Evolutionary conservation across 345 rosid genomes (phyloP), one percentile per base, ranked within the genome.

Genomic region (Eucalyptus regnans): DNA sequence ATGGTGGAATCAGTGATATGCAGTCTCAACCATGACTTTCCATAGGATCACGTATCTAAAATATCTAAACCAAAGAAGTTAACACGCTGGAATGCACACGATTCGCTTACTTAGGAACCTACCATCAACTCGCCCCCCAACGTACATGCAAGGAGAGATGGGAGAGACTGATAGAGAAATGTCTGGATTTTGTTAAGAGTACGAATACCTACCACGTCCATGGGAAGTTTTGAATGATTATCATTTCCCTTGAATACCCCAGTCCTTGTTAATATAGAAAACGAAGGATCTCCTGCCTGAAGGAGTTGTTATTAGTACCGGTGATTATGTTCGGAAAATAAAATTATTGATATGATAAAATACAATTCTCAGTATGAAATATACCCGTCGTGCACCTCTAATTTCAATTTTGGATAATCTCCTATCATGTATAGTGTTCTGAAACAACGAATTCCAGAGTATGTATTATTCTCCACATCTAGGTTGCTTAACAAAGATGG

Each of bases 181-280:
- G 41, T 58, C n/a, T 76, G 1, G 7, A 51, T 49, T 41, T 48
- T 60, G 8, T 23, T 71, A 41, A 76, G 7, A 8, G 18, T 22
- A 84, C 7, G 62, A 71, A 71, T 31, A 84, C 94, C 49, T 90
- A 96, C 97, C 96, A 96, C 87, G 93, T 95, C 96, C 13, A 96
- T 97, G 2, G 95, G 95, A 91, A 95, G 95, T 84, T 93, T 91
- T 0, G 91, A 2, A 90, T 93, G 93, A 88, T 96, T 96, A 86
- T 88, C 92, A 88, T 92, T 91, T 88, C 98, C 98, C 92, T 94
- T 96, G 92, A 97, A 97, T 88, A 97, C 97, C 51, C 99, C 98
- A 2, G 96, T 97, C 92, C 98, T 95, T 4, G 97, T 96, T 94
- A 97, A 91, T 87, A 96, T 97, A 60, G 99, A 95, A 93, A 97